These are phyloP conservation scores for Mycogone perniciosa DNA, from an alignment of 2,329 filamentous ascomycete species.

Conservation along the genomic window DNA sequence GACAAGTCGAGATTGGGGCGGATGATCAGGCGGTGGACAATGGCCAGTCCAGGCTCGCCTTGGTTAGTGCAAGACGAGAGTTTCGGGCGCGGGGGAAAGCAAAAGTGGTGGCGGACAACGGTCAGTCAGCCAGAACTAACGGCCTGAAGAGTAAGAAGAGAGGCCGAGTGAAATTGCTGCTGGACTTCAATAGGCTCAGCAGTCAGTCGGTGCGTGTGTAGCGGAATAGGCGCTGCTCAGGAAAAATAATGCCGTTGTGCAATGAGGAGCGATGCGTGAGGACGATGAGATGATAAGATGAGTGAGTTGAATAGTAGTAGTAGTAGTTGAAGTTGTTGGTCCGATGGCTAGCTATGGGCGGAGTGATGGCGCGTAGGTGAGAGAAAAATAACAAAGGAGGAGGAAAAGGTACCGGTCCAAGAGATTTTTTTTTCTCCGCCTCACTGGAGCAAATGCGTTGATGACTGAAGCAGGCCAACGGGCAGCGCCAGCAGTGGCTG, in stretches of 20 bases:
- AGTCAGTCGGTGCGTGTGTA: too few species aligned
- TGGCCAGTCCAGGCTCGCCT: neutral
- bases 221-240: too few species aligned
- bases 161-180: too few species aligned
- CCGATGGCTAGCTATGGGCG: too few species aligned
- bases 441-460: slow-evolving; percentile 3
- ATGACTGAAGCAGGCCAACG: slow-evolving; percentile 18
- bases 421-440: neutral
- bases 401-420: neutral
- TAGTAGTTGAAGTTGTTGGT: neutral
- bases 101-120: neutral
- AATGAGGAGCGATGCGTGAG: neutral
- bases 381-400: slow-evolving; percentile 2
- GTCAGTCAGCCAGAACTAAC: neutral
- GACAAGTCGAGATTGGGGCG: slow-evolving; percentile 6
- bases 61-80: slow-evolving; percentile 2
- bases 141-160: too few species aligned
- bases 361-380: neutral
- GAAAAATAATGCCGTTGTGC: too few species aligned
- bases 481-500: slow-evolving; percentile 15
- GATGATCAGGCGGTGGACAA: slow-evolving; percentile 5
- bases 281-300: neutral
- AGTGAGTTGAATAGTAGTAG: neutral
- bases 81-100: neutral
- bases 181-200: neutral